phyloP scores from a whole-genome alignment of 306 rosid genomes.

The Malus sylvestris region DNA sequence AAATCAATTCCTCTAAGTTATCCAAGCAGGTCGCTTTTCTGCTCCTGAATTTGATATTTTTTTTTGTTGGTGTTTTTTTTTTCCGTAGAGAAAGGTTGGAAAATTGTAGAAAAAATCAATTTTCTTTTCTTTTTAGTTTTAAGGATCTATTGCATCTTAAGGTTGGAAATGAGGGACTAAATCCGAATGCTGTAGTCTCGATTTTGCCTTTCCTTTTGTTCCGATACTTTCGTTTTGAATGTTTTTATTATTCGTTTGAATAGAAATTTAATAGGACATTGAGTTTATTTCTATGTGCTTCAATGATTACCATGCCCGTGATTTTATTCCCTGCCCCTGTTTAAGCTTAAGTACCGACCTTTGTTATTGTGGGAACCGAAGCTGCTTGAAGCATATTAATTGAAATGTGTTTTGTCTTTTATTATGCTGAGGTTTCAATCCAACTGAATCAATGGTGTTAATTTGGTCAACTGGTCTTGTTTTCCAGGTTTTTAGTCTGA shows the following conservation, averaged over 20 bases:
- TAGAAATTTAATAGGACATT: not conserved
- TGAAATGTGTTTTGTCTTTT: not conserved
- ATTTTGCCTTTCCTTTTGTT: not conserved
- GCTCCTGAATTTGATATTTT: not conserved
- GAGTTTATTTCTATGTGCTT: not conserved
- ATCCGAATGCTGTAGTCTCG: not conserved
- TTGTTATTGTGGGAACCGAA: not conserved
- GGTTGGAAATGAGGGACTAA: not conserved
- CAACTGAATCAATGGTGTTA: not conserved
- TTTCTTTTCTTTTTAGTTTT: not conserved
- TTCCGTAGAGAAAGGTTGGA: not conserved
- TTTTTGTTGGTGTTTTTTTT: not conserved
- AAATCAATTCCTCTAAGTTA: slow-evolving; percentile 58
- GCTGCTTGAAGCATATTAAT: not conserved
- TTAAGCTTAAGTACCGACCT: not conserved
- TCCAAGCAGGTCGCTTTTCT: slow-evolving; percentile 49
- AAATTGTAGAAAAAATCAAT: not conserved
- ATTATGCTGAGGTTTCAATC: not conserved
- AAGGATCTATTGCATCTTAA: not conserved
- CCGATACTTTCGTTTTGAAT: not conserved
- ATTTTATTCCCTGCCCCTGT: not conserved
- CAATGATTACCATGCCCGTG: not conserved
- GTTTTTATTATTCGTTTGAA: not conserved
- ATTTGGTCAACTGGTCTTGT: slow-evolving; percentile 13
- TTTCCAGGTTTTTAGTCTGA: slow-evolving; percentile 65